Conservation (phyloP, 495 filamentous ascomycete genomes). For the Talaromyces thailandensis region DNA sequence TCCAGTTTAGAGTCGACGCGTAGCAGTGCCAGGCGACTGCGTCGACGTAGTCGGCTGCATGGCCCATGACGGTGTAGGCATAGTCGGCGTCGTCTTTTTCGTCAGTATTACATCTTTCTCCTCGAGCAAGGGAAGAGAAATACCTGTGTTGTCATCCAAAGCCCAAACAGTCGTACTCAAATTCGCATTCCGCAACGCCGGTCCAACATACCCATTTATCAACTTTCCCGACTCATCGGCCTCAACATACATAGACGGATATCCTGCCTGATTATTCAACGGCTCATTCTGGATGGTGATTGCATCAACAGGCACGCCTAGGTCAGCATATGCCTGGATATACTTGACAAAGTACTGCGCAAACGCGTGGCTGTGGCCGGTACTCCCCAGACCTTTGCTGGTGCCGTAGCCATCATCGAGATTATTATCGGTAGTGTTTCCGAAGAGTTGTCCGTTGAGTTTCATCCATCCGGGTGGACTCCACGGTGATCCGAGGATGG, state of each 20-base stretch:
- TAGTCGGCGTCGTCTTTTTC: slow-evolving; percentile 28
- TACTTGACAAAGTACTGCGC: slow-evolving; percentile 50
- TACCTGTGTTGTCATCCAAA: slow-evolving; percentile 50
- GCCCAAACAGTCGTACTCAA: slow-evolving; percentile 41
- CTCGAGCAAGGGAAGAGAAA: background rate
- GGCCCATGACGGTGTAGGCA: slow-evolving; percentile 37
- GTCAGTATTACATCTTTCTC: background rate
- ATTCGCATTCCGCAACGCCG: slow-evolving; percentile 31
- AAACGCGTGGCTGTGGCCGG: slow-evolving; percentile 29
- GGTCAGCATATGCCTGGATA: slow-evolving; percentile 37
- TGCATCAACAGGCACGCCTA: slow-evolving; percentile 39
- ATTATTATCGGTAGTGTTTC: slow-evolving; percentile 39
- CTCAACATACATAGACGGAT: slow-evolving; percentile 45
- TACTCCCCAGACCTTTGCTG: slow-evolving; percentile 2
- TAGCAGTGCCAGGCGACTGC: slow-evolving; percentile 52
- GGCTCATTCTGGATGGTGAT: slow-evolving; percentile 52
- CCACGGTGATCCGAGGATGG: slow-evolving; percentile 45
- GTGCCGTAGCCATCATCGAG: slow-evolving; percentile 22
- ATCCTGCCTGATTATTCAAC: slow-evolving; percentile 41
- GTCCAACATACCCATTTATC: slow-evolving; percentile 40
- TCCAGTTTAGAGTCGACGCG: slow-evolving; percentile 36
- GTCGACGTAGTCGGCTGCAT: slow-evolving; percentile 31
- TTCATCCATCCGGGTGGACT: slow-evolving; percentile 52
- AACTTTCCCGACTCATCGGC: slow-evolving; percentile 38
- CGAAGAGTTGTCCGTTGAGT: slow-evolving; percentile 38